Evolutionary conservation across 73 alveolate species (phyloP).

Genomic region (Paramecium sexaurelia): DNA sequence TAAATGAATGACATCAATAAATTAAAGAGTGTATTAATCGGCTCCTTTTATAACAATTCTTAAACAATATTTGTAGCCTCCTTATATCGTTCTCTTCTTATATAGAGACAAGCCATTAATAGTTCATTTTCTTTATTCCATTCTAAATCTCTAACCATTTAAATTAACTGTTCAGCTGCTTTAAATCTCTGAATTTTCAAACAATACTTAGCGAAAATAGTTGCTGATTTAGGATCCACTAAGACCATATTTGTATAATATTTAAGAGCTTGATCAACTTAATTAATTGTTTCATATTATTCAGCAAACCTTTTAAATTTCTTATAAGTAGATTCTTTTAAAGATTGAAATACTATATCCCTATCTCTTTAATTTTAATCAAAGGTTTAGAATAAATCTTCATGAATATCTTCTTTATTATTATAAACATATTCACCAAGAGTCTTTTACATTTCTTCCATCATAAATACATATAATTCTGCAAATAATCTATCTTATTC

Average conservation of each 20-base stretch:
- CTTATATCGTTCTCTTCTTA: conserved; percentile 68
- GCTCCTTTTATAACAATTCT: conserved; percentile 69
- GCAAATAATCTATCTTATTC: conserved; percentile 93
- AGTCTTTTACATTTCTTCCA: conserved; percentile 87
- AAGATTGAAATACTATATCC: conserved; percentile 78
- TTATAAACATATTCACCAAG: conserved; percentile 51
- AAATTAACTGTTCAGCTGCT: conserved; percentile 79
- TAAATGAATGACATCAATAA: conserved; percentile 74
- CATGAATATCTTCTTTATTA: conserved; percentile 92
- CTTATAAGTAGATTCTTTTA: conserved; percentile 84
- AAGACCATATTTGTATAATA: conserved; percentile 79
- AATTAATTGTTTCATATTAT: conserved; percentile 90
- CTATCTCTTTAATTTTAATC: conserved; percentile 80
- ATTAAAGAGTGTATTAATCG: conserved; percentile 71
- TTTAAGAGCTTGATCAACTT: conserved; percentile 82
- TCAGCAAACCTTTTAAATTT: conserved; percentile 87
- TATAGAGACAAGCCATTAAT: conserved; percentile 69
- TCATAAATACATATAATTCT: conserved; percentile 90
- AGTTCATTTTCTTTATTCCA: conserved; percentile 64
- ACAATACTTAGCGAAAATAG: conserved; percentile 74
- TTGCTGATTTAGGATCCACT: conserved; percentile 79
- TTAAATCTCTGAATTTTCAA: conserved; percentile 78
- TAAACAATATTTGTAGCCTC: conserved; percentile 78
- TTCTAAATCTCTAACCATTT: conserved; percentile 73
- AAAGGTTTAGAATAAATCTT: conserved; percentile 79